Conservation (phyloP, 1,284 basidiomycete genomes). For the Microbotryum scabiosae region DNA sequence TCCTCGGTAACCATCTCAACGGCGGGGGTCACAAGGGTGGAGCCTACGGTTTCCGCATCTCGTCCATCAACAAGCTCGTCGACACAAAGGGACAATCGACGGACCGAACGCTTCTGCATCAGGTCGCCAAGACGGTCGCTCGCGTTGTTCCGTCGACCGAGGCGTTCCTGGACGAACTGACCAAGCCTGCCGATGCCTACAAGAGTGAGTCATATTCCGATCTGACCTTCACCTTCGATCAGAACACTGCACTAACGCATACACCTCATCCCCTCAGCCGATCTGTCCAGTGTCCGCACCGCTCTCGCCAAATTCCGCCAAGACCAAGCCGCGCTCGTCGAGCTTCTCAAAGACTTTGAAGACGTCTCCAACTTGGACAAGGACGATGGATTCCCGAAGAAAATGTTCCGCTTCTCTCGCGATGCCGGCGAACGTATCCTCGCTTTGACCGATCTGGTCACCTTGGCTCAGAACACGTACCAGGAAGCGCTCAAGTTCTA, state of each 20-base stretch:
- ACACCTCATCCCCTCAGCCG: slow-evolving; percentile 6
- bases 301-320: slow-evolving; percentile 59
- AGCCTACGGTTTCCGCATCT: slow-evolving; percentile 93
- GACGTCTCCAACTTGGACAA: slow-evolving; percentile 49
- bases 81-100: slow-evolving; percentile 81
- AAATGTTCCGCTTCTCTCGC: slow-evolving; percentile 80
- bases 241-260: neutral
- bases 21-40: slow-evolving; percentile 93
- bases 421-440: slow-evolving; percentile 65
- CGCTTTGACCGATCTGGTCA: slow-evolving; percentile 74
- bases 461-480: slow-evolving; percentile 69
- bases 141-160: slow-evolving; percentile 84
- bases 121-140: slow-evolving; percentile 79
- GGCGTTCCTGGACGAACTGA: slow-evolving; percentile 78
- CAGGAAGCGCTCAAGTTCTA: slow-evolving; percentile 77
- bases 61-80: slow-evolving; percentile 97
- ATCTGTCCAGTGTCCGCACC: slow-evolving; percentile 16
- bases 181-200: slow-evolving; percentile 84
- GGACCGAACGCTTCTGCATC: slow-evolving; percentile 87
- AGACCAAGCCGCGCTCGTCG: slow-evolving; percentile 52
- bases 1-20: slow-evolving; percentile 98
- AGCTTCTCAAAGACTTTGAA: slow-evolving; percentile 65
- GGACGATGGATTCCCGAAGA: slow-evolving; percentile 67
- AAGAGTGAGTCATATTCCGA: slow-evolving; percentile 52
- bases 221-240: too few relatives aligned